Evolutionary conservation across 2,329 filamentous ascomycete genomes (phyloP).

Genomic region (Trichoderma arundinaceum): DNA sequence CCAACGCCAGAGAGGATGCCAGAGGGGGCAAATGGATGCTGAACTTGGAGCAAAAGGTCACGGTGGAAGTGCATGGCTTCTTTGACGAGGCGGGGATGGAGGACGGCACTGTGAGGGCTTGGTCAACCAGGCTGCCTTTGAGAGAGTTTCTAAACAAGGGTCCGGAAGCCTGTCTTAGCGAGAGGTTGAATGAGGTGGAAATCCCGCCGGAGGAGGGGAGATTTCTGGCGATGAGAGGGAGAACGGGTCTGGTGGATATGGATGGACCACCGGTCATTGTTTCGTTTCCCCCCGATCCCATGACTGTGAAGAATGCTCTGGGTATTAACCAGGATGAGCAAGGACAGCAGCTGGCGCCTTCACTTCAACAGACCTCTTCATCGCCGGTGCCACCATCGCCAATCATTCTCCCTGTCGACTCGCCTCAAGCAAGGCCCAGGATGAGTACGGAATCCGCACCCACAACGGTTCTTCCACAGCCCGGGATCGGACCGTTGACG

Average conservation of each 20-base stretch:
- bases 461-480: neutral
- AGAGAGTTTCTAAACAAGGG: slow-evolving; percentile 62
- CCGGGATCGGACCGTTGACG: slow-evolving; percentile 34
- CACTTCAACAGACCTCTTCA: neutral
- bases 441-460: slow-evolving; percentile 41
- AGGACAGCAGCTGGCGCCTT: neutral
- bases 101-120: slow-evolving; percentile 52
- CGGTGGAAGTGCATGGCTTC: slow-evolving; percentile 63
- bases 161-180: slow-evolving; percentile 59
- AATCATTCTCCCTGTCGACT: slow-evolving; percentile 42
- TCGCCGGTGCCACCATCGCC: slow-evolving; percentile 42
- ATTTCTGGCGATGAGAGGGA: slow-evolving; percentile 41
- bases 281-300: slow-evolving; percentile 31
- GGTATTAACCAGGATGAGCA: slow-evolving; percentile 41
- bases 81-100: slow-evolving; percentile 50
- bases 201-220: slow-evolving; percentile 41
- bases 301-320: slow-evolving; percentile 42
- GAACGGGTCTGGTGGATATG: slow-evolving; percentile 38
- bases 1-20: slow-evolving; percentile 38
- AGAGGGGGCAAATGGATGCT: slow-evolving; percentile 51
- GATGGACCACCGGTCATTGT: slow-evolving; percentile 17
- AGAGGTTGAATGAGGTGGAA: slow-evolving; percentile 54
- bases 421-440: slow-evolving; percentile 30
- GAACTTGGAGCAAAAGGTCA: slow-evolving; percentile 58
- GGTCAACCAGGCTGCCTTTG: slow-evolving; percentile 58